These are phyloP conservation scores for Aureobasidium sp. DNA, from an alignment of 2,329 filamentous ascomycete genomes.

Conservation along the genomic window DNA sequence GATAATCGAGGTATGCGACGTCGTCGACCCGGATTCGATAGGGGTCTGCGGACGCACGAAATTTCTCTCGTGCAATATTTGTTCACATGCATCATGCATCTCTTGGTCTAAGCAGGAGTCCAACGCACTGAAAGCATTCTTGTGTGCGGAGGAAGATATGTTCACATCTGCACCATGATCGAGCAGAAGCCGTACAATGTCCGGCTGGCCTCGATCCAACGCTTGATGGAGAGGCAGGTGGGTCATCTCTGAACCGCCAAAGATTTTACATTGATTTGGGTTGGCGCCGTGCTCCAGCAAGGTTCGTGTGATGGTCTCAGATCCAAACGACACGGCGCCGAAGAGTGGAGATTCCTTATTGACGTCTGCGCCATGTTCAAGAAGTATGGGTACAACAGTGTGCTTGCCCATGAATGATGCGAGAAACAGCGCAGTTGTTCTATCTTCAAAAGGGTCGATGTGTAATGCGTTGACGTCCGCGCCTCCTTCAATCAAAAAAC, in stretches of 20 bases:
- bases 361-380: background rate
- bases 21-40: background rate
- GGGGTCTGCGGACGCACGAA: no score
- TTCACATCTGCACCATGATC: background rate
- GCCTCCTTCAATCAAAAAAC: background rate
- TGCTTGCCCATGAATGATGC: background rate
- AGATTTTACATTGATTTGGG: background rate
- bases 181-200: background rate
- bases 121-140: background rate
- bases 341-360: background rate
- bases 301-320: background rate
- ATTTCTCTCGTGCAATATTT: background rate
- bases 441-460: background rate
- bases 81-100: background rate
- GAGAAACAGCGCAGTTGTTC: background rate
- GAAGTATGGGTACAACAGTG: background rate
- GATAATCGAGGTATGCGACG: background rate
- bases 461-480: background rate
- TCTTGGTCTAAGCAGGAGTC: background rate
- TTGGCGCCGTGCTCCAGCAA: background rate
- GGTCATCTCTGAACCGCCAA: background rate
- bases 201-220: fast-evolving
- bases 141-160: background rate
- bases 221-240: background rate
- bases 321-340: background rate